phyloP scores from a whole-genome alignment of 768 basidiomycete genomes.

The Suillus paluster region DNA sequence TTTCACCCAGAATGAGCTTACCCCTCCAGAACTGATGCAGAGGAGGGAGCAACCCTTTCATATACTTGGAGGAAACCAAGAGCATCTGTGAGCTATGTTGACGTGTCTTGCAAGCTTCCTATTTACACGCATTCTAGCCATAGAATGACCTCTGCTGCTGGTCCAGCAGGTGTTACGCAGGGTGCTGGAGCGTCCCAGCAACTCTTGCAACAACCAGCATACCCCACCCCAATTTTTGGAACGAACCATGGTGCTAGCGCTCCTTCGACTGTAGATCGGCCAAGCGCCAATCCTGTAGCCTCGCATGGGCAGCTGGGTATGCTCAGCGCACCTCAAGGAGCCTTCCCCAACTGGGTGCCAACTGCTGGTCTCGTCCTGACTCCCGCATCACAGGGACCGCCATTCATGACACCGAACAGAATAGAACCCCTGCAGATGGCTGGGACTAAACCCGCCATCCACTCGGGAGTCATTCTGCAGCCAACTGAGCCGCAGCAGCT shows the following conservation, averaged over 20 bases:
- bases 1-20: no score
- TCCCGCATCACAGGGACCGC: background rate
- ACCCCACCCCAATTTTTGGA: conserved; percentile 17
- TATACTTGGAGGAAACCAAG: conserved; percentile 24
- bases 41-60: background rate
- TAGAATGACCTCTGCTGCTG: conserved; percentile 15
- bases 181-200: conserved; percentile 13
- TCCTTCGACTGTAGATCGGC: conserved; percentile 14
- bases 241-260: conserved; percentile 16
- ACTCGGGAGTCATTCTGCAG: background rate
- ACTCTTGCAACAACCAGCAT: background rate
- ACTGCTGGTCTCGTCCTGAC: background rate
- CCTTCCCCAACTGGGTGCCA: conserved; percentile 4
- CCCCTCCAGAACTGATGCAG: no score
- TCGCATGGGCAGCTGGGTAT: conserved; percentile 18
- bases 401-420: background rate
- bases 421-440: background rate
- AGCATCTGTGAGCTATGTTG: conserved; percentile 38
- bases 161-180: conserved; percentile 26
- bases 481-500: conserved; percentile 41
- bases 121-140: conserved; percentile 23
- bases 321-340: background rate
- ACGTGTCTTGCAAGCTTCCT: background rate
- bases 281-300: background rate
- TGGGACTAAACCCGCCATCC: background rate